Percentiles rank a stretch among this genome's conserved stretches.
Evolutionary conservation across 1,139 yeast species (phyloP).

Genomic region (Saccharomyces hybrid): DNA sequence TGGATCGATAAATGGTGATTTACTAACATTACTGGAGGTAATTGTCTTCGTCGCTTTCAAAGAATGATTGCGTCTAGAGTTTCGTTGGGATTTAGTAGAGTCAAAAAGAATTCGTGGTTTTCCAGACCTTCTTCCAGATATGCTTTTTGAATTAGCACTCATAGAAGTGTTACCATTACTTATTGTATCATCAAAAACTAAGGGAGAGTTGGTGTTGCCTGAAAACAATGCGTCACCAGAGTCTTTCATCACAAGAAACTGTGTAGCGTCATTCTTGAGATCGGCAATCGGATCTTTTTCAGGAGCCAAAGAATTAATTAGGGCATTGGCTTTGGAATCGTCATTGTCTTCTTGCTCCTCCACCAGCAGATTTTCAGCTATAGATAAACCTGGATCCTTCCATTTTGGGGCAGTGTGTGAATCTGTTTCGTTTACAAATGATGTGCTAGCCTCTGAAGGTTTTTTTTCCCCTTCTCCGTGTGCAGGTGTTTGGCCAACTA

Average conservation of each 20-base stretch:
- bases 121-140: not conserved
- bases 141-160: not conserved
- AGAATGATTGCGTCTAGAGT: not conserved
- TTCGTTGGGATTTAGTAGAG: conserved; percentile 1
- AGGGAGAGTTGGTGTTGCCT: conserved; percentile 19
- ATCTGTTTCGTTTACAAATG: not conserved
- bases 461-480: not conserved
- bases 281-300: conserved; percentile 21
- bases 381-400: not conserved
- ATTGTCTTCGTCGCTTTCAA: not conserved
- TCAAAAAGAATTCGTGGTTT: not conserved
- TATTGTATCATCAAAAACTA: conserved; percentile 4
- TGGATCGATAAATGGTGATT: conserved; percentile 19
- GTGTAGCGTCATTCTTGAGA: conserved; percentile 6
- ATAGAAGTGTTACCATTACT: not conserved
- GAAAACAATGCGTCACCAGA: conserved; percentile 20
- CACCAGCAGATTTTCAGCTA: not conserved
- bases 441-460: not conserved
- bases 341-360: not conserved
- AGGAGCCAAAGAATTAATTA: conserved; percentile 18
- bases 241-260: conserved; percentile 5
- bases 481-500: conserved; percentile 1
- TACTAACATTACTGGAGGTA: not conserved
- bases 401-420: not conserved
- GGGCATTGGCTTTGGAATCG: not conserved